A percentile compares a stretch with the other conserved stretches of the same genome.
Evolutionary conservation across 805 yeast genomes (phyloP).

Genomic region (Ogataea nonfermentans): DNA sequence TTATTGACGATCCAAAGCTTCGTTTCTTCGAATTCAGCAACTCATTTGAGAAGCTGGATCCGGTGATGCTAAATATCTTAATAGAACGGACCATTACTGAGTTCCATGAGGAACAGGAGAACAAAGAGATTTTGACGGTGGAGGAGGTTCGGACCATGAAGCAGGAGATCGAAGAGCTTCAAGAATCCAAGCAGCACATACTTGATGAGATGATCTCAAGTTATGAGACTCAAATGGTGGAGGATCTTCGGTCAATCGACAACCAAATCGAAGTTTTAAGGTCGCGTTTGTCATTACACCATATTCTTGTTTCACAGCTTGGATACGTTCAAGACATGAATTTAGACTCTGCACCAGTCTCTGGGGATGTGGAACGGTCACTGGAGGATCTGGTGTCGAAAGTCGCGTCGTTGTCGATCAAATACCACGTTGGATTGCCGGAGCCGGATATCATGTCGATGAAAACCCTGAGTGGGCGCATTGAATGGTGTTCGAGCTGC

Average conservation of each 20-base stretch:
- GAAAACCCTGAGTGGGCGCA: constrained; percentile 23
- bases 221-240: neutral
- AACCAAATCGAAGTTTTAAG: constrained; percentile 6
- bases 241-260: constrained; percentile 6
- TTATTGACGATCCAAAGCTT: constrained; percentile 11
- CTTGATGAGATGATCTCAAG: constrained; percentile 1
- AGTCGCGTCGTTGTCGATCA: constrained; percentile 46
- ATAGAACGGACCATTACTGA: constrained; percentile 22
- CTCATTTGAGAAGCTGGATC: constrained; percentile 7
- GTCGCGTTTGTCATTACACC: constrained; percentile 38
- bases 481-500: constrained; percentile 33
- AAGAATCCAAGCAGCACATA: constrained; percentile 6
- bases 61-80: constrained; percentile 16
- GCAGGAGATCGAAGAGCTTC: constrained; percentile 7
- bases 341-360: neutral
- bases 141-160: constrained; percentile 16
- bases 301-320: constrained; percentile 42
- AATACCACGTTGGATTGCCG: constrained; percentile 41
- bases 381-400: constrained; percentile 47
- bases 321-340: constrained; percentile 43
- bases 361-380: constrained; percentile 24
- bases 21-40: constrained; percentile 15
- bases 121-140: constrained; percentile 2
- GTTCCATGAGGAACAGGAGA: constrained; percentile 7
- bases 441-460: constrained; percentile 24